Conservation (phyloP, 441 rosid species). For the Syzygium syzygioides region DNA sequence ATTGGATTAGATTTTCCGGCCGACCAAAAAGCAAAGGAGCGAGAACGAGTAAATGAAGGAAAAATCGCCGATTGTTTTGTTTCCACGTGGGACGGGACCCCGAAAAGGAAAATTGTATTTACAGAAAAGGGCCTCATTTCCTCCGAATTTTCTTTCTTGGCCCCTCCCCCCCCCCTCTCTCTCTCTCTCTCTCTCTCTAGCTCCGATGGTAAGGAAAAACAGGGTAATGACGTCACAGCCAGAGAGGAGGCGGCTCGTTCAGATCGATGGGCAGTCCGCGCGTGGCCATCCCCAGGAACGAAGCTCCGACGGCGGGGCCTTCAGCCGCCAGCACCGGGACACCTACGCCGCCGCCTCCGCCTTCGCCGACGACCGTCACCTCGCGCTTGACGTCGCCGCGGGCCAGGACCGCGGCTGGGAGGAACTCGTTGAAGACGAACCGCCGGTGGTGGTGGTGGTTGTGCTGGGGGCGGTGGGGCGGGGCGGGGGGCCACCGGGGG, state of each 20-base stretch:
- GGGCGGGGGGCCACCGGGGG: neutral
- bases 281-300: neutral
- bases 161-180: neutral
- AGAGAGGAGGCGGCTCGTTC: constrained; percentile 5
- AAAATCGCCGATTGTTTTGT: neutral
- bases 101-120: neutral
- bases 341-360: neutral
- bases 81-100: neutral
- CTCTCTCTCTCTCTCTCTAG: neutral
- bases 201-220: neutral
- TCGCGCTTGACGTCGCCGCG: neutral
- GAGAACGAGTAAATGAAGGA: neutral
- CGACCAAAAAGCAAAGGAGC: neutral
- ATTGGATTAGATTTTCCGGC: neutral
- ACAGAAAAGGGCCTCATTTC: neutral
- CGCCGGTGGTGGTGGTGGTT: neutral
- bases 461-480: neutral
- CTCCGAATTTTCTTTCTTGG: neutral
- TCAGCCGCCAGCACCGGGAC: neutral
- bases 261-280: constrained; percentile 7
- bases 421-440: neutral
- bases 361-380: neutral
- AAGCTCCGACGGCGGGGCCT: neutral
- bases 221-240: neutral
- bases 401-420: neutral